A percentile compares a stretch with the other conserved stretches of the same genome.
phyloP scores from a whole-genome alignment of 2,329 filamentous ascomycete species.

The Fusarium pseudocircinatum region DNA sequence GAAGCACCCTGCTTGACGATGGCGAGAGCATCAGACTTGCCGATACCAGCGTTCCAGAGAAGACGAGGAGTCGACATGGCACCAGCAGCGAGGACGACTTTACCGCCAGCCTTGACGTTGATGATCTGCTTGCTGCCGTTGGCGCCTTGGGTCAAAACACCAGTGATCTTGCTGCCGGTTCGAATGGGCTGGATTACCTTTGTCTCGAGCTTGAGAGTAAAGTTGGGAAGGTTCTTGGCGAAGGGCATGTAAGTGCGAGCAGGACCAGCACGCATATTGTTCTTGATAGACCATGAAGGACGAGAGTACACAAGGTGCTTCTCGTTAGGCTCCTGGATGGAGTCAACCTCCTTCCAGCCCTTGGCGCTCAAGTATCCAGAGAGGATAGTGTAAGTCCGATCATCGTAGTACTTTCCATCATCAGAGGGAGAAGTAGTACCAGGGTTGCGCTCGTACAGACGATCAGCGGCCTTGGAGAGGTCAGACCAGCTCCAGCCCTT shows the following conservation, averaged over 20 bases:
- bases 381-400: conserved; percentile 71
- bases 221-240: conserved; percentile 68
- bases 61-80: conserved; percentile 50
- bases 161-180: conserved; percentile 68
- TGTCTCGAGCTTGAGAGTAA: conserved; percentile 72
- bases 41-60: conserved; percentile 61
- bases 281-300: conserved; percentile 73
- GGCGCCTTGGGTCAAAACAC: conserved; percentile 67
- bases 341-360: conserved; percentile 72
- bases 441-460: conserved; percentile 52
- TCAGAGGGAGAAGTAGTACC: conserved; percentile 72
- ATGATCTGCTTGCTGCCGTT: conserved; percentile 53
- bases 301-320: conserved; percentile 75
- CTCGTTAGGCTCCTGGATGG: conserved; percentile 67
- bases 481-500: conserved; percentile 37
- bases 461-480: conserved; percentile 35
- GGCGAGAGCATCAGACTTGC: conserved; percentile 66
- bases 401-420: conserved; percentile 73
- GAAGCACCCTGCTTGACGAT: conserved; percentile 54
- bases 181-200: conserved; percentile 72
- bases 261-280: conserved; percentile 74
- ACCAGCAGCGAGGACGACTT: conserved; percentile 73
- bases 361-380: conserved; percentile 64
- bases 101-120: conserved; percentile 39
- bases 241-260: conserved; percentile 75